phyloP scores from a whole-genome alignment of 1,139 yeast genomes.

The Candida neerlandica region DNA sequence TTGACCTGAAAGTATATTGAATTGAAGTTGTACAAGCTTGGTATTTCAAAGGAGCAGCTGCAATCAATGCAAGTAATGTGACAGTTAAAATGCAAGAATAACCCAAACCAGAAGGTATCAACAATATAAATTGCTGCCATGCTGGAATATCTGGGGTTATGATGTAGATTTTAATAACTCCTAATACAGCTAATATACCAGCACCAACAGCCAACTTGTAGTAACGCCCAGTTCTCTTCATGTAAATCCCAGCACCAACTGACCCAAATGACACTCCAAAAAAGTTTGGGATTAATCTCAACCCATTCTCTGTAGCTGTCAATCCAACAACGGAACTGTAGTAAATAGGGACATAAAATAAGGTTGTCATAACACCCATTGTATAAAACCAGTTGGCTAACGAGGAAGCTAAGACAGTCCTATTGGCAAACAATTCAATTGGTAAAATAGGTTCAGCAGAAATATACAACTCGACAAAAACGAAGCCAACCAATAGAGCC shows the following conservation, averaged over 20 bases:
- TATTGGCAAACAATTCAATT: conserved; percentile 51
- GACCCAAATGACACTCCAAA: conserved; percentile 73
- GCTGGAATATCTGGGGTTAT: conserved; percentile 46
- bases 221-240: conserved; percentile 71
- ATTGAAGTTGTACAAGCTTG: conserved; percentile 79
- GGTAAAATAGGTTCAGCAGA: conserved; percentile 74
- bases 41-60: conserved; percentile 58
- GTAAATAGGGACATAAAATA: conserved; percentile 68
- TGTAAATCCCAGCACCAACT: conserved; percentile 66
- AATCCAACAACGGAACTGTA: conserved; percentile 59
- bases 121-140: conserved; percentile 34
- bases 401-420: conserved; percentile 66
- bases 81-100: conserved; percentile 65
- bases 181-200: conserved; percentile 49
- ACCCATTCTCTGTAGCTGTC: conserved; percentile 62
- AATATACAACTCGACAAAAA: conserved; percentile 54
- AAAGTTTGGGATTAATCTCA: conserved; percentile 65
- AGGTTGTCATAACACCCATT: conserved; percentile 54
- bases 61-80: conserved; percentile 66
- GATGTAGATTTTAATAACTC: conserved; percentile 41
- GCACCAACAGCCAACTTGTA: conserved; percentile 49
- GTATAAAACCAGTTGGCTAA: conserved; percentile 68
- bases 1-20: conserved; percentile 73
- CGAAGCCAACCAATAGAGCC: conserved; percentile 33
- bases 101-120: conserved; percentile 57